Evolutionary conservation across 208 protist genomes (phyloP), one percentile per base, ranked within the genome.

Genomic region (Leishmania turanica): DNA sequence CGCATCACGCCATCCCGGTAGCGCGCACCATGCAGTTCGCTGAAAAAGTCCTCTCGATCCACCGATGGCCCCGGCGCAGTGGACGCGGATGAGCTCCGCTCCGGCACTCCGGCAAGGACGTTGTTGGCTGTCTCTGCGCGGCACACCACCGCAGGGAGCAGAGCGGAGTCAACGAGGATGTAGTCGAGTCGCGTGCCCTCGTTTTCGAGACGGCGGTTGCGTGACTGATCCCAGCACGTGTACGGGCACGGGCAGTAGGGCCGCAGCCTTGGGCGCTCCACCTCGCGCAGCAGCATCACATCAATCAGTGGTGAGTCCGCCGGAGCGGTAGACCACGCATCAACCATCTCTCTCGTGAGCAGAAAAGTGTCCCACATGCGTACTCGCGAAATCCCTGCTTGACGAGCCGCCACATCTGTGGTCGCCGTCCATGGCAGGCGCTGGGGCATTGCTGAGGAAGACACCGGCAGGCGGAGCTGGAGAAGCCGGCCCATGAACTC

Each of bases 171-270:
- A 47, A 98, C 89, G 34, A 98, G 87, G 78, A 97, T 95, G 88
- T 97, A 98, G 81, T 98, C 96, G 27, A 98, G 92, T 40, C 96
- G 92, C 15, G 91, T 96, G 58, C 96, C 96, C 45, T 95, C 91
- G 81, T 98, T 98, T 47, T 86, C 84, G 17, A 91, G 90, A 19
- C 96, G 93, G 56, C 86, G 86, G 82, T 98, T 98, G 80, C 86
- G 90, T 19, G 90, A 96, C 79, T 98, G 96, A 80, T 98, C 94
- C 93, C 94, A 98, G 84, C 94, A 97, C 31, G 96, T 98, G 86
- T 93, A 97, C 3, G 94, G 92, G 70, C 91, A 94, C 0, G 92
- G 89, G 84, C 88, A 91, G 84, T 92, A 93, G 4, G 81, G 75
- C 9, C 60, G 80, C 47, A 82, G 64, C 51, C 77, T 74, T 27